Base-by-base conservation (phyloP, 352 stramenopile genomes). In the Phytopythium litorale region DNA sequence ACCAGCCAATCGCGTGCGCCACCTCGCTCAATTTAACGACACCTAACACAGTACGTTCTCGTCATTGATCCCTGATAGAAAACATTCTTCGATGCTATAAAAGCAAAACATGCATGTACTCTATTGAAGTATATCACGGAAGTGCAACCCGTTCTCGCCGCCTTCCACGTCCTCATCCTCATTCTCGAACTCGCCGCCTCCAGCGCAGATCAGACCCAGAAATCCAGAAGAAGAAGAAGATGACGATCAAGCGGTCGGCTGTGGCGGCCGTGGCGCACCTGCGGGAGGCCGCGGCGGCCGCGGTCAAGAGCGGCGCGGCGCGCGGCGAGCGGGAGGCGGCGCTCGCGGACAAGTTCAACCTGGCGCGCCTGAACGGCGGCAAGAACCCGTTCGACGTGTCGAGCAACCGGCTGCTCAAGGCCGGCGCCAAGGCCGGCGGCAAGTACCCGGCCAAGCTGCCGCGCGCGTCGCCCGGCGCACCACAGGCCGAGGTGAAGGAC, bases 341-440 rank as follows among this genome's bases (percentile, higher is more conserved):
- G 35, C 73, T 91, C 30, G 62, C 60, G 21, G 68, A 81, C 51
- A 88, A 88, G 64, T 91, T 91, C 60, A 88, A 80, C 40, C 60
- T 91, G 49, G 77, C 77, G 49, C 53, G 75, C 25, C 68, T 91
- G 30, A 91, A 91, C 57, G 79, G 62, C 48, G 82, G 80, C 63
- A 89, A 87, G 66, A 92, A 64, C 70, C 80, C 80, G 3, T 92
- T 92, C 62, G 53, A 84, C 28, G 79, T 87, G 45, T 72, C 72
- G 56, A 90, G 79, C 60, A 68, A 88, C 59, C 66, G 66, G 58
- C 64, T 90, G 55, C 63, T 88, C 13, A 79, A 82, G 33, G 51
- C 72, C 13, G 61, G 46, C 50, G 45, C 63, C 38, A 67, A 66
- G 51, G 42, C 42, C 23, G 72, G 51, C 32, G 64, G 30, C 42